Percentiles rank a stretch among this genome's conserved stretches.
Evolutionary conservation across 495 filamentous ascomycete genomes (phyloP).

Genomic region (Pseudoneurospora amorphoporcata): DNA sequence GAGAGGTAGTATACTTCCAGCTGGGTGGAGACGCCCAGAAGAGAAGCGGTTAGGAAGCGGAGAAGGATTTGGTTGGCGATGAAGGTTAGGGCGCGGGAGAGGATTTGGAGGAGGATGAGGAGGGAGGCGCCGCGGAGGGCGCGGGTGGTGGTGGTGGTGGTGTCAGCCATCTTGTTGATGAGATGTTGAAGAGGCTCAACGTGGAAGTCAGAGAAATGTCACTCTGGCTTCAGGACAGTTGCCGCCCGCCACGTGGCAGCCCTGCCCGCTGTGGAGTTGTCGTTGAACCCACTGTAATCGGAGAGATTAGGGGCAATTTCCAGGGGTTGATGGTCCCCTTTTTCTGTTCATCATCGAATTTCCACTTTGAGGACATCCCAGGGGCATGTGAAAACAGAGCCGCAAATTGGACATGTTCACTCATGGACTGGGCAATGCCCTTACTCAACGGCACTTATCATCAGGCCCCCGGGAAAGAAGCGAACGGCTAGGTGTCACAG

Average conservation of each 20-base stretch:
- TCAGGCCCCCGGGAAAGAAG: not conserved
- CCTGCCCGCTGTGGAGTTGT: not conserved
- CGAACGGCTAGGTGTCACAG: too few relatives aligned
- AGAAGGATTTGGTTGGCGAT: conserved; percentile 80
- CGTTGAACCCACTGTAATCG: not conserved
- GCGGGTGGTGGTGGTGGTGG: conserved; percentile 15
- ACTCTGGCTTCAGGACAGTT: not conserved
- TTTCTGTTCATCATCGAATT: not conserved
- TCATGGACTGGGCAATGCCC: not conserved
- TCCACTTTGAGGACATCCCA: not conserved
- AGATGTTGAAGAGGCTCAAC: not conserved
- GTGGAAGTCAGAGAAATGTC: not conserved
- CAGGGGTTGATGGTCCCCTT: not conserved
- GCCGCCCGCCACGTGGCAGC: not conserved
- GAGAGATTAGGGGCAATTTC: not conserved
- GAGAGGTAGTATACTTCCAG: conserved; percentile 84
- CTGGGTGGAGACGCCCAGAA: conserved; percentile 77
- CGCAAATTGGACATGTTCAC: not conserved
- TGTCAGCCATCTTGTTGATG: not conserved
- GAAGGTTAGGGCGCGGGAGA: conserved; percentile 80
- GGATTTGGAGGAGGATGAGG: conserved; percentile 76
- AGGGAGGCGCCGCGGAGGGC: conserved; percentile 59
- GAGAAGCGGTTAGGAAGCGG: conserved; percentile 70
- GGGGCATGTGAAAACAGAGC: not conserved
- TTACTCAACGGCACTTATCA: not conserved